Conservation (phyloP, 1,284 basidiomycete genomes). For the Stygiomarasmius scandens region DNA sequence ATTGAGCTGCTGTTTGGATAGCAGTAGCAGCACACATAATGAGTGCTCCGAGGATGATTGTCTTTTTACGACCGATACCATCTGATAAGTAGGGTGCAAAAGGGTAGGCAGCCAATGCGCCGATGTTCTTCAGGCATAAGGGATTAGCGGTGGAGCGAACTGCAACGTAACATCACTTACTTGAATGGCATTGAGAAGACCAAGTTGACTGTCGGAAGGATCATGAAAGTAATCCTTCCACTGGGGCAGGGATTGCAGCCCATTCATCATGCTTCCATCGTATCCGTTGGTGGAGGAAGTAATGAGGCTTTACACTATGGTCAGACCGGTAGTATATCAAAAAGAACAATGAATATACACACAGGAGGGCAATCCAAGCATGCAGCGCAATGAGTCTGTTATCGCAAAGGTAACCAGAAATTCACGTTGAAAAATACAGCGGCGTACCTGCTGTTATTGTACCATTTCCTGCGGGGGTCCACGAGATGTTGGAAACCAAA, state of each 20-base stretch:
- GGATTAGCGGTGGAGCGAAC: neutral
- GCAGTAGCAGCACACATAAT: conserved; percentile 71
- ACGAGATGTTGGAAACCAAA: conserved; percentile 56
- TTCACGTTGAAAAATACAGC: neutral
- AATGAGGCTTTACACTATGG: conserved; percentile 51
- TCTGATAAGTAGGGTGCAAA: conserved; percentile 74
- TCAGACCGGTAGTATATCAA: neutral
- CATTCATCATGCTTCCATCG: conserved; percentile 80
- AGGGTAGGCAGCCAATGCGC: conserved; percentile 64
- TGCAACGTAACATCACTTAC: conserved; percentile 33
- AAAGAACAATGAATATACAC: conserved; percentile 23
- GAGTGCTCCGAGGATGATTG: conserved; percentile 62
- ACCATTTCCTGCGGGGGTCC: conserved; percentile 70
- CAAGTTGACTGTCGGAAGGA: conserved; percentile 60
- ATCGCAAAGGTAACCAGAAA: neutral
- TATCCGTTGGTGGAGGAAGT: conserved; percentile 79
- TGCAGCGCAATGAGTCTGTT: conserved; percentile 63
- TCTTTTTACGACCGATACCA: conserved; percentile 61
- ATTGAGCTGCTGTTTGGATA: conserved; percentile 71
- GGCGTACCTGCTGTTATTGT: conserved; percentile 67
- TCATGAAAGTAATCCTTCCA: conserved; percentile 62
- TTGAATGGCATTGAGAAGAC: conserved; percentile 79
- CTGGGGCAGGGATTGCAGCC: conserved; percentile 63
- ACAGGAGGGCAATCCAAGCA: conserved; percentile 71
- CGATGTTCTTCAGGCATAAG: conserved; percentile 57